These are phyloP conservation scores for Chondrostereum purpureum DNA, from an alignment of 1,284 basidiomycete species.

Conservation along the genomic window DNA sequence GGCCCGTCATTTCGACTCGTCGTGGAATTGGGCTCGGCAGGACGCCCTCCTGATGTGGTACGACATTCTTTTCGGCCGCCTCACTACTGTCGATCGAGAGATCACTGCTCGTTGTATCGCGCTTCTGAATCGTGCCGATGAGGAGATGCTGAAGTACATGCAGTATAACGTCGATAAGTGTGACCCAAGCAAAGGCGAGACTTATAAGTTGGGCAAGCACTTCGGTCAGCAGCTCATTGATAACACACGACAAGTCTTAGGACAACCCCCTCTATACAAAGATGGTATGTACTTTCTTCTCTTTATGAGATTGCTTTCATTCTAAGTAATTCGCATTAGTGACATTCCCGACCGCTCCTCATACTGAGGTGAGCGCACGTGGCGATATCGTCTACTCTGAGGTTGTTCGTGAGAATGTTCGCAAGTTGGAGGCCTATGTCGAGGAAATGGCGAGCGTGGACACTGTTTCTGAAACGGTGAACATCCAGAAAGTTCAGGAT, in stretches of 20 bases:
- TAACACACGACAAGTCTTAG: conserved; percentile 84
- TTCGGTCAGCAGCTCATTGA: conserved; percentile 95
- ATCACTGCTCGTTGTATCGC: conserved; percentile 97
- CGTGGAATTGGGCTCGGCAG: conserved; percentile 99
- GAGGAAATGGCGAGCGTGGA: conserved; percentile 98
- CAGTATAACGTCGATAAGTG: conserved; percentile 89
- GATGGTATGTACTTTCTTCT: conserved; percentile 61
- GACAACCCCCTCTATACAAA: conserved; percentile 84
- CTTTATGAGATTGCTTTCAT: conserved; percentile 4
- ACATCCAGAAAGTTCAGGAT: conserved; percentile 95
- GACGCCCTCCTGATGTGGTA: conserved; percentile 95
- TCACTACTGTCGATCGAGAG: conserved; percentile 89
- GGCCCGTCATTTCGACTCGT: conserved; percentile 95
- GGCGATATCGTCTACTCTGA: conserved; percentile 95
- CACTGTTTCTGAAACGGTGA: conserved; percentile 73
- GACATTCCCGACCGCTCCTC: conserved; percentile 96
- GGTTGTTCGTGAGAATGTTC: conserved; percentile 90
- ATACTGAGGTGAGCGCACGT: conserved; percentile 88
- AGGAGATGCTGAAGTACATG: conserved; percentile 88
- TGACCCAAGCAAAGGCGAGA: conserved; percentile 81
- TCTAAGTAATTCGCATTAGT: too few relatives aligned
- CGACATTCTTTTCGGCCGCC: conserved; percentile 92
- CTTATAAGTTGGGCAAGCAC: conserved; percentile 90
- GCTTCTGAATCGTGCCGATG: conserved; percentile 96
- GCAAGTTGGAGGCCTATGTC: conserved; percentile 97